These are phyloP conservation scores for Boehmeria nivea DNA, from an alignment of 306 rosid genomes.

Conservation along the genomic window DNA sequence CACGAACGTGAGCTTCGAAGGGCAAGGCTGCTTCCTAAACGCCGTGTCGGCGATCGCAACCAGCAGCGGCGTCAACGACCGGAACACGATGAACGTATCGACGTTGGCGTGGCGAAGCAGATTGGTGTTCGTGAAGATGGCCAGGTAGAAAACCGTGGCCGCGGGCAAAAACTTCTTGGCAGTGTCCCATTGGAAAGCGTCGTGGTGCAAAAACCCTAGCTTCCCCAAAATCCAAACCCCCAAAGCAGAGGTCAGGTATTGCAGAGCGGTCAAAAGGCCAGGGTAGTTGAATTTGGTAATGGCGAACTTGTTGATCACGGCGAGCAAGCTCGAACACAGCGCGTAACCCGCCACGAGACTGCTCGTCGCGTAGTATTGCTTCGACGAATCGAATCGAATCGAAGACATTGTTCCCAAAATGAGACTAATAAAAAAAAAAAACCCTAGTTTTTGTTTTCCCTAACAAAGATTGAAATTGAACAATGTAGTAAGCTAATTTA, in stretches of 20 bases:
- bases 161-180: slow-evolving; percentile 92
- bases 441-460: not conserved
- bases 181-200: slow-evolving; percentile 55
- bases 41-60: slow-evolving; percentile 87
- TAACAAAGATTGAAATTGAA: slow-evolving; percentile 2
- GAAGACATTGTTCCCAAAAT: slow-evolving; percentile 53
- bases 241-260: slow-evolving; percentile 73
- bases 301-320: slow-evolving; percentile 92
- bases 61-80: slow-evolving; percentile 84
- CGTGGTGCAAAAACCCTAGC: slow-evolving; percentile 74
- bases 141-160: slow-evolving; percentile 80
- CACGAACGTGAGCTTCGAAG: slow-evolving; percentile 67
- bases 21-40: slow-evolving; percentile 68
- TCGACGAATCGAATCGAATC: slow-evolving; percentile 39
- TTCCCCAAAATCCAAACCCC: slow-evolving; percentile 79
- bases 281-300: slow-evolving; percentile 89
- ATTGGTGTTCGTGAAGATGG: slow-evolving; percentile 93
- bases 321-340: slow-evolving; percentile 82
- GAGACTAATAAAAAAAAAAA: not conserved
- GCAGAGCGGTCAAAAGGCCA: slow-evolving; percentile 80
- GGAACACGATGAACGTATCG: slow-evolving; percentile 87
- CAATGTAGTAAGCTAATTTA: too few relatives aligned
- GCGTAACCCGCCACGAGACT: slow-evolving; percentile 80
- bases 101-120: slow-evolving; percentile 96
- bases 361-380: slow-evolving; percentile 62